Percentiles rank a stretch among this genome's conserved stretches.
phyloP scores from a whole-genome alignment of 306 rosid genomes.

The Quercus aquifolioides region DNA sequence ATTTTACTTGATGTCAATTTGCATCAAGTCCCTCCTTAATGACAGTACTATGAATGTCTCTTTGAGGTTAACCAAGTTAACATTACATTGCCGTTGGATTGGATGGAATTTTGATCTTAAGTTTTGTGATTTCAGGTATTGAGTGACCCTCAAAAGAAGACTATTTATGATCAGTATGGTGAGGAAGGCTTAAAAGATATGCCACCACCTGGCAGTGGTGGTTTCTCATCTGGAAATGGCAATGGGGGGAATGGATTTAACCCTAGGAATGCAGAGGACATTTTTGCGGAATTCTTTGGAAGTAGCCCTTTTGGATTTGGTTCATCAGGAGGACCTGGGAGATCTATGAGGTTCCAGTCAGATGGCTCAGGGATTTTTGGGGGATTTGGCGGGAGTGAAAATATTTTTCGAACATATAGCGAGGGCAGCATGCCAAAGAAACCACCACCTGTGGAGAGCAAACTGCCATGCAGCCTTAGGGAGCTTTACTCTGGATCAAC shows the following conservation, averaged over 20 bases:
- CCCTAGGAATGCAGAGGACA: slow-evolving; percentile 92
- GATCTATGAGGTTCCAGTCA: slow-evolving; percentile 63
- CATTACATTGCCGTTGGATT: neutral
- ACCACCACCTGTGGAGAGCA: slow-evolving; percentile 80
- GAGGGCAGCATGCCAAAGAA: slow-evolving; percentile 62
- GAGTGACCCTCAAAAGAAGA: slow-evolving; percentile 81
- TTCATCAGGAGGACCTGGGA: slow-evolving; percentile 72
- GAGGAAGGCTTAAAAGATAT: slow-evolving; percentile 89
- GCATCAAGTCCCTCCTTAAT: neutral
- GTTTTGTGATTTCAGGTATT: slow-evolving; percentile 56
- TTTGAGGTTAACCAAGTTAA: neutral
- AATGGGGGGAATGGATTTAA: slow-evolving; percentile 62
- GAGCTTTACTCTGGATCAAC: slow-evolving; percentile 87
- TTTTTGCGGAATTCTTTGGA: slow-evolving; percentile 94
- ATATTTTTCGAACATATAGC: slow-evolving; percentile 46
- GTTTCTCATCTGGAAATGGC: slow-evolving; percentile 38
- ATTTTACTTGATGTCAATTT: neutral
- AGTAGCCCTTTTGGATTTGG: slow-evolving; percentile 89
- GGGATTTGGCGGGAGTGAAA: slow-evolving; percentile 58
- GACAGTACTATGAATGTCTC: neutral
- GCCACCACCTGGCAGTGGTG: slow-evolving; percentile 64
- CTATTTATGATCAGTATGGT: slow-evolving; percentile 75
- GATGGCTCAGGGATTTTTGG: slow-evolving; percentile 60
- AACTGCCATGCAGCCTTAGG: slow-evolving; percentile 76
- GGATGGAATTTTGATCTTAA: neutral